Conservation (phyloP, 1,284 basidiomycete species). For the Melanopsichium pennsylvanicum region DNA sequence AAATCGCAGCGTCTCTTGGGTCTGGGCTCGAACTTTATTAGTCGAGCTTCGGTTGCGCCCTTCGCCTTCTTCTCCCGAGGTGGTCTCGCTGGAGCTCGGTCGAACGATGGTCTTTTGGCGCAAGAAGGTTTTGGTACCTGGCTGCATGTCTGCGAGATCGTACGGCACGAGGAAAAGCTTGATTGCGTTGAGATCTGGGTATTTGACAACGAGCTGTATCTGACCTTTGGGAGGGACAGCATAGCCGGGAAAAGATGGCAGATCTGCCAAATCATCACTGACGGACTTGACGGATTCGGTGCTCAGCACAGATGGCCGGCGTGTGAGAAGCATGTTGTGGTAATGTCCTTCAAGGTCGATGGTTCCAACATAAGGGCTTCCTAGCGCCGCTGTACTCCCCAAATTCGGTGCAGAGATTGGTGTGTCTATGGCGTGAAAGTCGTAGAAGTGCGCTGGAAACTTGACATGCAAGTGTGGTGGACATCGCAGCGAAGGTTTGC, state of each 20-base stretch:
- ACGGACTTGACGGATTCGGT: neutral
- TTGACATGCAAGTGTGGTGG: constrained; percentile 63
- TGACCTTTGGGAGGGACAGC: constrained; percentile 69
- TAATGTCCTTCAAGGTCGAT: constrained; percentile 66
- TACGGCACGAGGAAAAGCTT: constrained; percentile 70
- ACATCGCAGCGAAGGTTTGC: constrained; percentile 54
- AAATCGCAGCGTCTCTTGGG: constrained; percentile 51
- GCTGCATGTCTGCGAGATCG: constrained; percentile 67
- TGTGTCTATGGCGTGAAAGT: constrained; percentile 32
- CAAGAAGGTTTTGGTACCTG: constrained; percentile 56
- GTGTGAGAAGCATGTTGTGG: constrained; percentile 19
- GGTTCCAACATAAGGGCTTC: constrained; percentile 66
- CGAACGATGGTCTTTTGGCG: constrained; percentile 48
- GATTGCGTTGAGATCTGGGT: constrained; percentile 66
- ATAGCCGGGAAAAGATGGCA: constrained; percentile 68
- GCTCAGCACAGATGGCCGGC: constrained; percentile 1
- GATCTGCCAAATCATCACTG: neutral
- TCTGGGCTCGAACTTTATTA: neutral
- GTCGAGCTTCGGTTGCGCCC: neutral
- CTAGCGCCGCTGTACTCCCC: constrained; percentile 29
- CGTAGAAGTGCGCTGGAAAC: constrained; percentile 66
- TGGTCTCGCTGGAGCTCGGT: neutral
- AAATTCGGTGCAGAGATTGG: constrained; percentile 1
- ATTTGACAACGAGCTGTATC: constrained; percentile 70
- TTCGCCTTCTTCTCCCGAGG: neutral